Base-by-base conservation (phyloP, 306 rosid genomes). In the Castanea sativa region DNA sequence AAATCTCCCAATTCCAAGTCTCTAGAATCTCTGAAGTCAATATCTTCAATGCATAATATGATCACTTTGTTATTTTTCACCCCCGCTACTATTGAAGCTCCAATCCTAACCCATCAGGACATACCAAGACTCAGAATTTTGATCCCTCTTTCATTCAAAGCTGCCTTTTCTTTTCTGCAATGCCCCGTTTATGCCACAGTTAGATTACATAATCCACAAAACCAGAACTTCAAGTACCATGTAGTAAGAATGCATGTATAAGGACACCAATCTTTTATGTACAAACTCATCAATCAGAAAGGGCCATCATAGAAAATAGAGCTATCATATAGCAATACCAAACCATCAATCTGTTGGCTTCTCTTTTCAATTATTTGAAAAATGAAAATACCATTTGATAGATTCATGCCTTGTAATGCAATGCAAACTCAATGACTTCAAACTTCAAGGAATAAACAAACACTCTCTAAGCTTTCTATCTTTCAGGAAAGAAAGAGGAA, bases 121-220 rank as follows among this genome's bases (percentile, higher is more conserved):
- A 55, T 6, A 25, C 51, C n/a, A 32, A 67, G 71, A 18, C 5
- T 32, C 13, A 18, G 71, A 16, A 67, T 6, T 67, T 33, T 67
- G 71, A 12, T 33, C 4, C 71, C 49, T 19, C 23, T 67, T 1
- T 33, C 72, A 18, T 32, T 20, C 52, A 67, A n/a, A 33, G 25
- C 30, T 11, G 4, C 6, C n/a, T 35, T 33, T 69, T 73, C 58
- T 73, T 19, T 77, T 86, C 89, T 83, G 81, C 81, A 71, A 71
- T 57, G 71, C 12, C 14, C 41, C 72, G 77, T 77, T 61, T 75
- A 80, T 43, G 23, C 41, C 65, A 67, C 25, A 20, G 56, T 78
- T 30, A 78, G 29, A 41, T 64, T 70, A 57, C 38, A 38, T 45
- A 6, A 71, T 15, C 57, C 61, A 69, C 9, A 16, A 33, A 67